Percentiles rank a stretch among this genome's conserved stretches.
phyloP scores from a whole-genome alignment of 1,139 yeast genomes.

The Yamadazyma friedrichii region DNA sequence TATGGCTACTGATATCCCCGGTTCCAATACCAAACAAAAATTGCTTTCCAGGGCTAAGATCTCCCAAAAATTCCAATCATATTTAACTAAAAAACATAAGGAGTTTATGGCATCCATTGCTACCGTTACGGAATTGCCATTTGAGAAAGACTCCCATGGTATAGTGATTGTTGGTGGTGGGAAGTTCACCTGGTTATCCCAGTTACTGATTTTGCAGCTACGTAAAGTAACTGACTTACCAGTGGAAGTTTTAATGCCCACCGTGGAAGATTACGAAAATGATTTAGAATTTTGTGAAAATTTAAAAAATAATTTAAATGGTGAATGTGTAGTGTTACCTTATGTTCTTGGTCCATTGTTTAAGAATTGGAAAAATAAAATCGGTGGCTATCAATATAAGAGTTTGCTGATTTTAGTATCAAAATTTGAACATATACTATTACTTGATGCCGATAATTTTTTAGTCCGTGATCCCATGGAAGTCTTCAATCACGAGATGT shows the following conservation, averaged over 20 bases:
- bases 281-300: slow-evolving; percentile 24
- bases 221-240: slow-evolving; percentile 31
- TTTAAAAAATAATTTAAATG: slow-evolving; percentile 22
- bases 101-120: slow-evolving; percentile 16
- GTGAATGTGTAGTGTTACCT: slow-evolving; percentile 29
- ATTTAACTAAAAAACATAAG: slow-evolving; percentile 23
- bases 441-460: slow-evolving; percentile 44
- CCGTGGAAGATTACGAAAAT: slow-evolving; percentile 23
- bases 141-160: slow-evolving; percentile 24
- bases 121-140: slow-evolving; percentile 20
- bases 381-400: slow-evolving; percentile 37
- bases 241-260: slow-evolving; percentile 34
- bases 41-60: slow-evolving; percentile 26
- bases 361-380: slow-evolving; percentile 23
- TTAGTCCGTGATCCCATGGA: slow-evolving; percentile 33
- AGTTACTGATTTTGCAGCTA: slow-evolving; percentile 27
- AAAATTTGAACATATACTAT: slow-evolving; percentile 37
- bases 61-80: slow-evolving; percentile 18
- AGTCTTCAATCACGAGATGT: slow-evolving; percentile 54
- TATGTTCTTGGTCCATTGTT: slow-evolving; percentile 32
- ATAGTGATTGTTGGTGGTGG: slow-evolving; percentile 41
- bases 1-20: slow-evolving; percentile 12
- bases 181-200: slow-evolving; percentile 35
- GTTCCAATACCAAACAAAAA: slow-evolving; percentile 20
- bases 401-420: slow-evolving; percentile 31